A percentile compares a stretch with the other conserved stretches of the same genome.
Conservation (phyloP, 208 protist species). For the Trypanosoma rangeli region DNA sequence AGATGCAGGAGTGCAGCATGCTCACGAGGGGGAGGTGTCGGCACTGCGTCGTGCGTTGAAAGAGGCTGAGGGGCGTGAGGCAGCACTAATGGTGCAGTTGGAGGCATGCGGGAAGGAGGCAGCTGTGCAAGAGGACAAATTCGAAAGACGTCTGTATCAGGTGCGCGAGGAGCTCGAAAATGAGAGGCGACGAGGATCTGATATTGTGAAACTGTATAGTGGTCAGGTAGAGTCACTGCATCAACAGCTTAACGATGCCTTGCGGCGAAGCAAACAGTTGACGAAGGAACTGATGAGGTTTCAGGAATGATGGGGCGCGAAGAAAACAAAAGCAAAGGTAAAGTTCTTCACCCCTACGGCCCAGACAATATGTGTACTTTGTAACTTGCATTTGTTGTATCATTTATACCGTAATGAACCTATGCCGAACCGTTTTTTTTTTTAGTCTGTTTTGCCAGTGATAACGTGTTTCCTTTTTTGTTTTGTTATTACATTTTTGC, state of each 20-base stretch:
- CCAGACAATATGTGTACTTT: neutral
- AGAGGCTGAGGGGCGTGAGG: conserved; percentile 32
- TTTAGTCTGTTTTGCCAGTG: conserved; percentile 12
- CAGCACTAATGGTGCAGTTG: conserved; percentile 48
- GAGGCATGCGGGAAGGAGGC: conserved; percentile 51
- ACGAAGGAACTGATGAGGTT: conserved; percentile 21
- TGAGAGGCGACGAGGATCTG: conserved; percentile 47
- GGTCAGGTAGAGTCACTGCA: conserved; percentile 62
- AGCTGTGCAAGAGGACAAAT: conserved; percentile 28
- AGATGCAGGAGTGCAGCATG: neutral
- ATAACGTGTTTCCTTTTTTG: neutral
- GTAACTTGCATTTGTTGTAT: conserved; percentile 12
- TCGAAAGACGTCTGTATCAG: conserved; percentile 32
- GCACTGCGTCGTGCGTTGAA: conserved; percentile 13
- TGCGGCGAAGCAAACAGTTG: conserved; percentile 32
- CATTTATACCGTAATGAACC: neutral
- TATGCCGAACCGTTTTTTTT: conserved; percentile 16
- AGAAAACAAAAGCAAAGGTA: neutral
- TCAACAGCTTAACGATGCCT: conserved; percentile 50
- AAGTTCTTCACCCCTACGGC: neutral
- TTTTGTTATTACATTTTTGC: neutral
- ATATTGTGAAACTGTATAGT: conserved; percentile 65
- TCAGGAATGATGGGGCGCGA: conserved; percentile 4
- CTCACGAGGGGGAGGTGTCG: conserved; percentile 12
- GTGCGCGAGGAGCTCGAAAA: conserved; percentile 39